These are phyloP conservation scores for Linnemannia elongata DNA, from an alignment of 192 early-diverging fungal species.

Conservation along the genomic window DNA sequence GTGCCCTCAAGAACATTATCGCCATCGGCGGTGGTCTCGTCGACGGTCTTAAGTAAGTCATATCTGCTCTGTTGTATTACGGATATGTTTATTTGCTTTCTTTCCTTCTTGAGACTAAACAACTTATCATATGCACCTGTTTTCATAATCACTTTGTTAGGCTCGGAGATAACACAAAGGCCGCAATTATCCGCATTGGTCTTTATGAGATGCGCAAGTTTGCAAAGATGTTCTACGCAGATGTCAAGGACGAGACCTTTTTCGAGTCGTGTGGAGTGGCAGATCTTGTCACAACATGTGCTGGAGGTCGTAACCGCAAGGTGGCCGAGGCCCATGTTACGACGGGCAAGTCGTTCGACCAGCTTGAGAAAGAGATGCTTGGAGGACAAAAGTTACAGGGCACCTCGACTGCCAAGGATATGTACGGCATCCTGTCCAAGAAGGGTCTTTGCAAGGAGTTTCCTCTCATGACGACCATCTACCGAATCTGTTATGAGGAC, in stretches of 20 bases:
- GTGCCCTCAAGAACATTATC: conserved; percentile 96
- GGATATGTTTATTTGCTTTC: not conserved
- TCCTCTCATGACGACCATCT: conserved; percentile 93
- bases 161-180: conserved; percentile 96
- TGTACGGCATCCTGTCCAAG: conserved; percentile 80
- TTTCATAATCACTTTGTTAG: not conserved
- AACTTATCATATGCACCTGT: not conserved
- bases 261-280: conserved; percentile 97
- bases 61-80: not conserved
- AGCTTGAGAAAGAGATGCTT: conserved; percentile 88
- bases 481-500: conserved; percentile 88
- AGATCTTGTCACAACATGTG: conserved; percentile 95
- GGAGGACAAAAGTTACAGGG: conserved; percentile 98
- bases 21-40: conserved; percentile 95
- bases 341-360: conserved; percentile 91
- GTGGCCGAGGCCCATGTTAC: conserved; percentile 90
- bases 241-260: conserved; percentile 91
- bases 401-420: conserved; percentile 88
- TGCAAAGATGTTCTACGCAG: conserved; percentile 80
- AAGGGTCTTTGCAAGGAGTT: conserved; percentile 65
- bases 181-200: conserved; percentile 95
- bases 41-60: conserved; percentile 82
- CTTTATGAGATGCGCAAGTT: conserved; percentile 95
- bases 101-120: not conserved
- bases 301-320: conserved; percentile 92